Conservation (phyloP, 257 asterid species). For the Henckelia pumila region DNA sequence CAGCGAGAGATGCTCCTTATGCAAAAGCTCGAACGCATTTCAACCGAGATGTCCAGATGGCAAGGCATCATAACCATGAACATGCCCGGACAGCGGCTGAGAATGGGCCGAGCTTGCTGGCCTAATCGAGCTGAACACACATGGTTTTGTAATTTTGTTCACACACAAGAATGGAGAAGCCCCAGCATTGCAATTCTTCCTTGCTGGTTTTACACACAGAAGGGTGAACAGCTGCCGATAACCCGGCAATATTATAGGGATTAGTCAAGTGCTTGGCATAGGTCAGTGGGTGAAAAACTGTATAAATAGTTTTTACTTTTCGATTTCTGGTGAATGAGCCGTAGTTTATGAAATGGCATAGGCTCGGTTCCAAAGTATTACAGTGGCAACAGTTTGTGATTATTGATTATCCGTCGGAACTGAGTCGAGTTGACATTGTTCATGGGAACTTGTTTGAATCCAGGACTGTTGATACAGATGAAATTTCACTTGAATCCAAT, state of each 20-base stretch:
- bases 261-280: background rate
- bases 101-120: constrained; percentile 60
- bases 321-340: background rate
- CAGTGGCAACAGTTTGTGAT: background rate
- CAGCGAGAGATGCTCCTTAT: constrained; percentile 96
- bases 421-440: background rate
- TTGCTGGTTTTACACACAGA: background rate
- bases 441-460: background rate
- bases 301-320: background rate
- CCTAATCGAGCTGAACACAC: constrained; percentile 19
- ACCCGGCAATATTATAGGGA: background rate
- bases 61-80: constrained; percentile 61
- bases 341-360: background rate
- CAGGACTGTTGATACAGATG: background rate
- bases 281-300: background rate
- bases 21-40: constrained; percentile 81
- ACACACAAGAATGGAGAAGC: background rate
- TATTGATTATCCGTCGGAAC: background rate
- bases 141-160: background rate
- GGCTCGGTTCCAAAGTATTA: background rate
- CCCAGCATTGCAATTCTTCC: background rate
- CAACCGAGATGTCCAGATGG: constrained; percentile 79
- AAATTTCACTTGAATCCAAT: too few relatives aligned
- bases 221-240: background rate
- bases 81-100: constrained; percentile 75